Base-by-base conservation (phyloP, 306 rosid genomes). In the Begonia masoniana region DNA sequence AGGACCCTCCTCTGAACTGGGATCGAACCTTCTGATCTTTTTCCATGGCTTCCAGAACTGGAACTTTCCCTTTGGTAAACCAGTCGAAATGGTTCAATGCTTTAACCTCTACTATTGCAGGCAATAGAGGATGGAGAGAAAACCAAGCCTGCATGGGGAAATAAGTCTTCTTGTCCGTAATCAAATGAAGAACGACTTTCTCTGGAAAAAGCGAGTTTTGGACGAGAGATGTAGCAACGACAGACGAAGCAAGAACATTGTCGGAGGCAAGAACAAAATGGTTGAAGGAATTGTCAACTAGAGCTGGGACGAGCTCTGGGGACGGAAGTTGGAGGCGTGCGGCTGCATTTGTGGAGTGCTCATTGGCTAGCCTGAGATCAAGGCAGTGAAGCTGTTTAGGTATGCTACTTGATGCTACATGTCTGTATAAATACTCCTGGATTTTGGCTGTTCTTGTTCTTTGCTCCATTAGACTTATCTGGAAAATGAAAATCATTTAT, bases 71-170 rank as follows among this genome's bases (percentile, higher is more conserved):
- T 64, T 92, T 92, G 9, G 87, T 41, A 52, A 86, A 74, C 99
- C 99, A 92, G 63, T 86, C 99, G 26, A 92, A 92, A 72, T 92
- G 99, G 77, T 92, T 96, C 85, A 92, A 70, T 15, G 99, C 84
- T 78, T 92, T 92, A 62, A 92, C 99, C 81, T 92, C 99, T 64
- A 92, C 77, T 56, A 92, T 76, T 4, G 99, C 96, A 49, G 99
- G 99, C 8, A 75, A 64, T 24, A 92, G 60, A 35, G 94, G 66
- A 68, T 92, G 96, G 68, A 92, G 58, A 13, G 96, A 86, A 74
- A 92, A 92, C 99, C 96, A 92, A 26, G 99, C 99, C 61, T 92
- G 99, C 99, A 92, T 92, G 1, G 99, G 96, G 64, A 74, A 86
- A 50, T 81, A 92, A 42, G 99, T 86, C 81, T 92, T 92, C 57